Percentiles rank a stretch among this genome's conserved stretches.
phyloP scores from a whole-genome alignment of 2,329 filamentous ascomycete genomes.

The Ascocoryne sarcoides region DNA sequence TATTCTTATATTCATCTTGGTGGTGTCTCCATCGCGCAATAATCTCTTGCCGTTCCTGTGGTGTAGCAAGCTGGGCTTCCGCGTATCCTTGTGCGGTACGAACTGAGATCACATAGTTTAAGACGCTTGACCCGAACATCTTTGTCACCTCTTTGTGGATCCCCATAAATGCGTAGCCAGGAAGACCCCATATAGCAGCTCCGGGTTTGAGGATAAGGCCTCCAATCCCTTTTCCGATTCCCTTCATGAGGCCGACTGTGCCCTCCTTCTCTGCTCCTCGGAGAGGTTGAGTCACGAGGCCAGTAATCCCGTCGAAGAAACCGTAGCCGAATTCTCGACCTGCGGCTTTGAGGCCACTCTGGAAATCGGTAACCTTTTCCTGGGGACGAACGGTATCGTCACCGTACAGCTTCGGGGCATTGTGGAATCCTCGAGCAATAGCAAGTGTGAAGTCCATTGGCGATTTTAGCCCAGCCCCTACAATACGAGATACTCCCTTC shows the following conservation, averaged over 20 bases:
- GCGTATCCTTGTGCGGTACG: constrained; percentile 67
- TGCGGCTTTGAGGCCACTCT: constrained; percentile 52
- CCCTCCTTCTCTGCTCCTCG: constrained; percentile 56
- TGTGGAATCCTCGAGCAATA: constrained; percentile 60
- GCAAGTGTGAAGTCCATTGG: constrained; percentile 44
- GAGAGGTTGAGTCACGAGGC: constrained; percentile 49
- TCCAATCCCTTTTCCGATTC: constrained; percentile 74
- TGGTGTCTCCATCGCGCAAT: constrained; percentile 43
- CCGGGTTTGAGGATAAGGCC: constrained; percentile 76
- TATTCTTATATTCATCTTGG: constrained; percentile 27
- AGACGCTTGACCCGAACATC: constrained; percentile 58
- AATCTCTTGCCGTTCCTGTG: constrained; percentile 55
- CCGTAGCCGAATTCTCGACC: constrained; percentile 52
- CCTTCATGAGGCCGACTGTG: constrained; percentile 61
- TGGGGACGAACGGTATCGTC: constrained; percentile 53
- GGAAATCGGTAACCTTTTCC: constrained; percentile 53
- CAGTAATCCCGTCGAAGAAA: constrained; percentile 55
- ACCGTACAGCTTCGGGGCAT: constrained; percentile 57
- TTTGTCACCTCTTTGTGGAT: constrained; percentile 70
- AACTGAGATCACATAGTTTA: constrained; percentile 73
- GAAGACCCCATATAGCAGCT: constrained; percentile 62
- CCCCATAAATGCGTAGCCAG: constrained; percentile 77
- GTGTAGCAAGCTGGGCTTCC: constrained; percentile 46
- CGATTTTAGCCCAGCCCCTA: constrained; percentile 60
- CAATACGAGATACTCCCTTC: constrained; percentile 61